phyloP scores from a whole-genome alignment of 805 yeast species.

The Candida ulmi region DNA sequence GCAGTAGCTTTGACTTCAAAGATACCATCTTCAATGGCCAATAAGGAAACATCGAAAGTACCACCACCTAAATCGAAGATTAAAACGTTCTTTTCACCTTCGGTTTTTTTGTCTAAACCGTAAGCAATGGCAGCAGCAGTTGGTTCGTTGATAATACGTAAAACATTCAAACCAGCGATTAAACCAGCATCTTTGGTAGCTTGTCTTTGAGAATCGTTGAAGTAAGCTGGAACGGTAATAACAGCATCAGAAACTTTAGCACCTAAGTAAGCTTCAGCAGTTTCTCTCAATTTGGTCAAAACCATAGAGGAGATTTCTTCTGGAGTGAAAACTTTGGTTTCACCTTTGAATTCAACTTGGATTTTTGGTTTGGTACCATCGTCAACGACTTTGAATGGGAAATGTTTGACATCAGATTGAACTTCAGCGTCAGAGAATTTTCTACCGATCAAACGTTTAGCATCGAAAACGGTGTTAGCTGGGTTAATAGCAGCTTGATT shows the following conservation, averaged over 20 bases:
- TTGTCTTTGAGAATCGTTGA: slow-evolving; percentile 16
- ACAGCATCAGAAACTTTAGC: slow-evolving; percentile 13
- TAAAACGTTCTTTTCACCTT: slow-evolving; percentile 78
- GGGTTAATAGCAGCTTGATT: slow-evolving; percentile 96
- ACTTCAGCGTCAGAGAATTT: slow-evolving; percentile 77
- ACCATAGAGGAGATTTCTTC: slow-evolving; percentile 95
- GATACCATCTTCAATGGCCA: slow-evolving; percentile 91
- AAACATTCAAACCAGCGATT: slow-evolving; percentile 13
- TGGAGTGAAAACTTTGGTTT: slow-evolving; percentile 81
- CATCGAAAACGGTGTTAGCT: slow-evolving; percentile 81
- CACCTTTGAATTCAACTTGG: slow-evolving; percentile 43
- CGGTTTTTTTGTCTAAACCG: slow-evolving; percentile 76
- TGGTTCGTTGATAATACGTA: slow-evolving; percentile 15
- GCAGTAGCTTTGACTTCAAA: slow-evolving; percentile 90
- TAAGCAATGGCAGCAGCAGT: slow-evolving; percentile 96
- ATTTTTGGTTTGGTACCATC: slow-evolving; percentile 66
- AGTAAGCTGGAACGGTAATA: slow-evolving; percentile 14
- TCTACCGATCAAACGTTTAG: slow-evolving; percentile 92
- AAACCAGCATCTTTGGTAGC: slow-evolving; percentile 17
- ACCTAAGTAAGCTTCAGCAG: slow-evolving; percentile 14
- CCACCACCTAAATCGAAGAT: slow-evolving; percentile 97
- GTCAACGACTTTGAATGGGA: slow-evolving; percentile 77
- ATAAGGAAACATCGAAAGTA: slow-evolving; percentile 91
- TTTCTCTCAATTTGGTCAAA: slow-evolving; percentile 74
- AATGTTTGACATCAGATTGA: slow-evolving; percentile 69